phyloP scores from a whole-genome alignment of 176 grass and related monocot genomes.

The Hyparrhenia diplandra region DNA sequence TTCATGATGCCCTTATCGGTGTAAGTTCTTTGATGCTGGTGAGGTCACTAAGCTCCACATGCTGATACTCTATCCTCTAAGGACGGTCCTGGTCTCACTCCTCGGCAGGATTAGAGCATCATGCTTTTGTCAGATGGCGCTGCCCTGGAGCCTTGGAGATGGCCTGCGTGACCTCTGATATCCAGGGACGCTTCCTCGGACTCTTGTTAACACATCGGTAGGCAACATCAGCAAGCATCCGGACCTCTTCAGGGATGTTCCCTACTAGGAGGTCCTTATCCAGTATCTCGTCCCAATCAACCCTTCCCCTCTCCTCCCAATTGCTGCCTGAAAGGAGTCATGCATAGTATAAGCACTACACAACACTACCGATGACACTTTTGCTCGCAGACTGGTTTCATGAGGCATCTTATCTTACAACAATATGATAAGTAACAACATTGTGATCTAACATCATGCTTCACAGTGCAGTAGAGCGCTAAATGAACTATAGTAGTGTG shows the following conservation, averaged over 20 bases:
- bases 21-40: constrained; percentile 56
- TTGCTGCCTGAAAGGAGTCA: constrained; percentile 55
- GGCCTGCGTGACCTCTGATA: constrained; percentile 64
- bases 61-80: constrained; percentile 74
- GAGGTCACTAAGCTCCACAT: constrained; percentile 70
- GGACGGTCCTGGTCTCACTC: constrained; percentile 44
- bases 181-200: constrained; percentile 78
- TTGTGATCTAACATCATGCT: neutral
- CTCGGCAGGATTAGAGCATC: constrained; percentile 33
- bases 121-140: constrained; percentile 38
- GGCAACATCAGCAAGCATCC: constrained; percentile 74
- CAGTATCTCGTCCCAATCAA: constrained; percentile 83
- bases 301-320: constrained; percentile 73
- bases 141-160: constrained; percentile 75
- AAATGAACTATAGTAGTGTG: neutral
- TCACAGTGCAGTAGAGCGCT: neutral
- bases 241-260: constrained; percentile 60
- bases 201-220: constrained; percentile 78
- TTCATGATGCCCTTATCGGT: constrained; percentile 19
- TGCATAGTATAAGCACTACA: constrained; percentile 1
- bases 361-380: neutral
- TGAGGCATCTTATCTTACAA: neutral
- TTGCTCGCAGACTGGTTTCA: neutral
- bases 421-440: constrained; percentile 1
- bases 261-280: constrained; percentile 65